A percentile compares a stretch with the other conserved stretches of the same genome.
Conservation (phyloP, 2,329 filamentous ascomycete genomes). For the Cytospora chrysosperma region DNA sequence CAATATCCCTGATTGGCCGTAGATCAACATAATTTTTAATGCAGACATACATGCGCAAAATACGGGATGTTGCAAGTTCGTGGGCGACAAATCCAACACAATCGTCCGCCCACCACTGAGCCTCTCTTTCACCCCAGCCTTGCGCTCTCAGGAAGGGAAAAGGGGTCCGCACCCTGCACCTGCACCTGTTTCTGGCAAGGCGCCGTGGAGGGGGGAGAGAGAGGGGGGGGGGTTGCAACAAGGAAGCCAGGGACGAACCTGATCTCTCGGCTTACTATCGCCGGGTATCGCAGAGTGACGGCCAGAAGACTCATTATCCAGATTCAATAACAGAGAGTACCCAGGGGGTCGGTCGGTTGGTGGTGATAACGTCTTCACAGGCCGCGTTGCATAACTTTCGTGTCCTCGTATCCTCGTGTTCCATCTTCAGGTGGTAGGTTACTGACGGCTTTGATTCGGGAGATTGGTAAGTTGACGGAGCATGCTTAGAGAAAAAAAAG, state of each 20-base stretch:
- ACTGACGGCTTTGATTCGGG: not conserved
- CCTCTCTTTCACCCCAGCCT: too few species aligned
- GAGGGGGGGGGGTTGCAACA: not conserved
- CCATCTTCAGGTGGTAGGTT: too few species aligned
- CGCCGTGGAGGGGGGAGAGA: not conserved
- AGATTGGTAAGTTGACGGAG: not conserved
- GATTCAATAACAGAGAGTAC: not conserved
- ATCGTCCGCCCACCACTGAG: too few species aligned
- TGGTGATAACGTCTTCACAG: not conserved
- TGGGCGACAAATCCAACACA: too few species aligned
- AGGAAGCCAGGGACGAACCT: not conserved
- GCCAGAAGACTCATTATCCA: not conserved
- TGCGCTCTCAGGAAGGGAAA: too few species aligned
- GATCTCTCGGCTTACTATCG: not conserved
- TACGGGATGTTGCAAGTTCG: too few species aligned
- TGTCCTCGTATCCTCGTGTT: not conserved
- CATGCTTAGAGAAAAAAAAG: too few species aligned
- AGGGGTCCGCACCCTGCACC: not conserved
- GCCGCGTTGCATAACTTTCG: not conserved
- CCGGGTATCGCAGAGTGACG: not conserved
- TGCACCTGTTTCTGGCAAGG: not conserved
- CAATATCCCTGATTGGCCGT: too few species aligned
- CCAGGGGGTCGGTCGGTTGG: not conserved
- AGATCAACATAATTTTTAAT: too few species aligned
- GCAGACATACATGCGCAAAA: too few species aligned